Base-by-base conservation (phyloP, 257 asterid species). In the Sherardia arvensis region DNA sequence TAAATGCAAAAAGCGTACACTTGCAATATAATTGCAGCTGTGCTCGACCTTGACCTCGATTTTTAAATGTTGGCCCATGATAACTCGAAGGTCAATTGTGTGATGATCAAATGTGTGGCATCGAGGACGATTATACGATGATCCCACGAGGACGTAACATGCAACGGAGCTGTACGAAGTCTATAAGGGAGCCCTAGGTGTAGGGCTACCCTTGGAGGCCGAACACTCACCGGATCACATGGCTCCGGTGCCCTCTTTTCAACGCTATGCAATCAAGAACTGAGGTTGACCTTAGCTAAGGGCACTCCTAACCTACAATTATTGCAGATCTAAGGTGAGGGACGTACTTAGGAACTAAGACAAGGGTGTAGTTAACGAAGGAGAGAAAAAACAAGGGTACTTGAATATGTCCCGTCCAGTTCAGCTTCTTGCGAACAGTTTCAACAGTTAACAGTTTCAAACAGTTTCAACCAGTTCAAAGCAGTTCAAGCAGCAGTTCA, bases 151-250 rank as follows among this genome's bases (percentile, higher is more conserved):
- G 80, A 79, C 51, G 62, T 72, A 81, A 78, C 79, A 54, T 54
- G 59, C 59, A 57, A 74, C 25, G 22, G 34, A 62, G 40, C 28
- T 62, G 15, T 54, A 17, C 63, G 67, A 59, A 57, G 21, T 5
- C 59, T 1, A 36, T 76, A 57, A 8, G 17, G 5, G 11, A 2
- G 57, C 5, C 4, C 14, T 2, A 64, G 57, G 0, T 15, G 20
- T 9, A 8, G 43, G 45, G 59, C 45, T 62, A 63, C 78, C 72
- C 59, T 63, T 73, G 79, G 87, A 77, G 88, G 82, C 84, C 85
- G 84, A 76, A 83, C 83, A 79, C 60, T 74, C 82, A 82, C 88
- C 83, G 81, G 83, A 80, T 79, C 97, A 90, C 95, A 82, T 85
- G 97, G 84, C 61, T 66, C 55, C 43, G 76, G 74, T 70, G 74